phyloP scores from a whole-genome alignment of 345 rosid genomes.

The Citrus inodora region DNA sequence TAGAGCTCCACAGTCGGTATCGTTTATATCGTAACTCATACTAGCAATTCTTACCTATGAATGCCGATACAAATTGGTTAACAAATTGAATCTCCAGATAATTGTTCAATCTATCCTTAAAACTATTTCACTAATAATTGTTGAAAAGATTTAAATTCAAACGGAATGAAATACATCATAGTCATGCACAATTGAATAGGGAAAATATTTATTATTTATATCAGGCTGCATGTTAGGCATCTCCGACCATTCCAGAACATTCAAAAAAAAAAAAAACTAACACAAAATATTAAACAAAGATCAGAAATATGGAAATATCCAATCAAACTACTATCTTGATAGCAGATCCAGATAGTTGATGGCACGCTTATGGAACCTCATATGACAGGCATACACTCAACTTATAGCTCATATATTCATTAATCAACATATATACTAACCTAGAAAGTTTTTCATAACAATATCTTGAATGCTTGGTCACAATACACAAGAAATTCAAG shows the following conservation, averaged over 20 bases:
- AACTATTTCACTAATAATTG: not conserved
- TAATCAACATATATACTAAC: not conserved
- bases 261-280: not conserved
- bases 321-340: not conserved
- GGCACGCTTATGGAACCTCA: not conserved
- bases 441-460: not conserved
- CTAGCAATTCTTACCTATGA: conserved; percentile 45
- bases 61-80: conserved; percentile 5
- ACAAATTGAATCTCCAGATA: not conserved
- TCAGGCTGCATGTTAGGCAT: not conserved
- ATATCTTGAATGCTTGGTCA: not conserved
- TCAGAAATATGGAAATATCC: not conserved
- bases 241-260: not conserved
- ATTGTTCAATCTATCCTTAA: not conserved
- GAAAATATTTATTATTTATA: not conserved
- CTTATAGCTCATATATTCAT: not conserved
- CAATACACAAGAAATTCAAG: not conserved
- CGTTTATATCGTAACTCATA: conserved; percentile 43
- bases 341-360: not conserved
- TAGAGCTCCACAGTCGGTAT: conserved; percentile 33
- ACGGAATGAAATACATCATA: not conserved
- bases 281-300: not conserved
- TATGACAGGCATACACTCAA: not conserved
- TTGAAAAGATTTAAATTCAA: not conserved
- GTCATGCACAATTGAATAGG: not conserved